Conservation (phyloP, 2,329 filamentous ascomycete genomes). For the Cadophora sp. region DNA sequence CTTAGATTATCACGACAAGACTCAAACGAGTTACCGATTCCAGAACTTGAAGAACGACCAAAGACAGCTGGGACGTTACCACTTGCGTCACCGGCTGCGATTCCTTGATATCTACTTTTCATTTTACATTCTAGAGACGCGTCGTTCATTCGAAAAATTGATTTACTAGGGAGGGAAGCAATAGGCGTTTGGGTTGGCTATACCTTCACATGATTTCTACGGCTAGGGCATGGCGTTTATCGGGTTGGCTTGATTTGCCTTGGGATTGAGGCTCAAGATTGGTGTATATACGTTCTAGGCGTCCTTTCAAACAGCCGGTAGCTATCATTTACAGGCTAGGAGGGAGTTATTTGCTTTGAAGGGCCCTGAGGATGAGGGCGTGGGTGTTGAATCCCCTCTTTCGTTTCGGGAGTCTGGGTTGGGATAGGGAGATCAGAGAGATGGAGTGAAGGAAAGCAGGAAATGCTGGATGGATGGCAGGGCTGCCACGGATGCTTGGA, state of each 20-base stretch:
- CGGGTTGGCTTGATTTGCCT: background rate
- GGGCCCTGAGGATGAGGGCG: background rate
- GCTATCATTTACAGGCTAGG: background rate
- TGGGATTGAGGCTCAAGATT: constrained; percentile 1
- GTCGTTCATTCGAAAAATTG: constrained; percentile 8
- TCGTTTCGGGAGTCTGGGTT: background rate
- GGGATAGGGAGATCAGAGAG: background rate
- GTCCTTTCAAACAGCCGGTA: background rate
- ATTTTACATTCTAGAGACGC: constrained; percentile 3
- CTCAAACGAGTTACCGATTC: constrained; percentile 25
- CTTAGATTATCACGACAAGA: constrained; percentile 54
- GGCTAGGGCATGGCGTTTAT: constrained; percentile 10
- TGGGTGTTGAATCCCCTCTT: background rate
- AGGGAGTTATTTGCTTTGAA: constrained; percentile 1
- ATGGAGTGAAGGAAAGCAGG: background rate
- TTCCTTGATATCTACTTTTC: constrained; percentile 3
- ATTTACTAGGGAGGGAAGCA: constrained; percentile 6
- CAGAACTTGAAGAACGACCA: constrained; percentile 32
- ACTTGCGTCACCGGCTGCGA: background rate
- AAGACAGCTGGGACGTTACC: constrained; percentile 36
- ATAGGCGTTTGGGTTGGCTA: constrained; percentile 14
- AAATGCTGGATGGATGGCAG: constrained; percentile 1
- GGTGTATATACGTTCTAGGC: constrained; percentile 5
- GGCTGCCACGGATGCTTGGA: background rate
- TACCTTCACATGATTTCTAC: constrained; percentile 15